A percentile compares a stretch with the other conserved stretches of the same genome.
phyloP scores from a whole-genome alignment of 2,329 filamentous ascomycete species.

The Fusarium mexicanum region DNA sequence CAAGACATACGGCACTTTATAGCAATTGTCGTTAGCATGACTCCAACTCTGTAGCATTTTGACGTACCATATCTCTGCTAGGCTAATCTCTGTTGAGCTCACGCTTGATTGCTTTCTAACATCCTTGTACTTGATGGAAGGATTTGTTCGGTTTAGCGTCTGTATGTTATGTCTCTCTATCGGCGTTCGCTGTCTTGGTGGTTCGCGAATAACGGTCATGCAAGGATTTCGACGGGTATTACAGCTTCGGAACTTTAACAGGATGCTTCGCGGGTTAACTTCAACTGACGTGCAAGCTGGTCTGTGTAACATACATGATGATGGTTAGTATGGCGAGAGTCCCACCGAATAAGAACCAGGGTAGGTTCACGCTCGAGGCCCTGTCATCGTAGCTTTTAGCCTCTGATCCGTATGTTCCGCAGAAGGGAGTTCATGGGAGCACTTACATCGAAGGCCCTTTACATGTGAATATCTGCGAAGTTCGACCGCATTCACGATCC shows the following conservation, averaged over 20 bases:
- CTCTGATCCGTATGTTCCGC: no score
- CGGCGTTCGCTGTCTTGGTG: background rate
- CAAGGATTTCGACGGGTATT: background rate
- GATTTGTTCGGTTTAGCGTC: background rate
- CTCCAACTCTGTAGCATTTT: fast-evolving
- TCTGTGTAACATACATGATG: background rate
- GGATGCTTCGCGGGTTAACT: background rate
- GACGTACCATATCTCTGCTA: slow-evolving; percentile 3
- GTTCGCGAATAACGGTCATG: background rate
- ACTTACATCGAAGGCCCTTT: background rate
- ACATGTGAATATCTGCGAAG: background rate
- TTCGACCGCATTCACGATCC: background rate
- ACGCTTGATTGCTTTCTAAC: background rate
- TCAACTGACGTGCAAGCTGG: background rate
- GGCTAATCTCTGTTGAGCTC: background rate
- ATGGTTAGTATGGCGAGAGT: background rate
- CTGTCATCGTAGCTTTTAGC: background rate
- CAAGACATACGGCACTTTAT: background rate
- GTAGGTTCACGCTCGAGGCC: slow-evolving; percentile 5
- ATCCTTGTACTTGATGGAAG: background rate
- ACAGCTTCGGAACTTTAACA: background rate
- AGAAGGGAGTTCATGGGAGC: background rate
- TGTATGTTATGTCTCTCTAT: background rate
- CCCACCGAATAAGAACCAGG: slow-evolving; percentile 17
- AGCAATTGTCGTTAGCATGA: background rate